phyloP scores from a whole-genome alignment of 495 filamentous ascomycete genomes.

The Lineolata rhizophorae region DNA sequence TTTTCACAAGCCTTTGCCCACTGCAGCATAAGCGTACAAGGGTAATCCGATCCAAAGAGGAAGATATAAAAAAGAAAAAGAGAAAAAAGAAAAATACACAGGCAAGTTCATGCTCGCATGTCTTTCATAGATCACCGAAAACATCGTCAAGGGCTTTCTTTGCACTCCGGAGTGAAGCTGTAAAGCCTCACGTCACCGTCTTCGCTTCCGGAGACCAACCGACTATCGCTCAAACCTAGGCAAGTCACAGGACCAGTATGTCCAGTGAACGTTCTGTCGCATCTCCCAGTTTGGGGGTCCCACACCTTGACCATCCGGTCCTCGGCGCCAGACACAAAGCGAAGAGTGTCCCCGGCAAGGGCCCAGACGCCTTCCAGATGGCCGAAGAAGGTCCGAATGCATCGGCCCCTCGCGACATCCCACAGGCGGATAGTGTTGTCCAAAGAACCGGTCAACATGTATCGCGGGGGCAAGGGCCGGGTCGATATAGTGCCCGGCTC shows the following conservation, averaged over 20 bases:
- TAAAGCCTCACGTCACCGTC: conserved; percentile 81
- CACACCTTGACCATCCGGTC: conserved; percentile 94
- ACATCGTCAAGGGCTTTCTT: too few relatives aligned
- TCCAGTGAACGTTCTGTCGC: conserved; percentile 75
- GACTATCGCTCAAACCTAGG: conserved; percentile 68
- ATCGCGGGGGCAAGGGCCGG: conserved; percentile 54
- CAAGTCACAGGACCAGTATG: conserved; percentile 83
- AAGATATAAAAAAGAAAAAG: too few relatives aligned
- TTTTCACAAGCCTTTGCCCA: too few relatives aligned
- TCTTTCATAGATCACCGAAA: too few relatives aligned
- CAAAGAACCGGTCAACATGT: conserved; percentile 79
- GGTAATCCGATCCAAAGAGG: too few relatives aligned
- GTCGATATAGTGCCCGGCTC: conserved; percentile 25
- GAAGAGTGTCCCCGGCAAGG: conserved; percentile 72
- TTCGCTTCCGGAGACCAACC: conserved; percentile 76
- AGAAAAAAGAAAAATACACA: too few relatives aligned
- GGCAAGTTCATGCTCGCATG: too few relatives aligned
- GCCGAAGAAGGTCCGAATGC: conserved; percentile 81
- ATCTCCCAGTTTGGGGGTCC: conserved; percentile 79
- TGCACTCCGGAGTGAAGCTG: too few relatives aligned
- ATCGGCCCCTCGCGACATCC: conserved; percentile 65
- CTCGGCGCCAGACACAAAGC: conserved; percentile 72
- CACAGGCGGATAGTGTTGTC: conserved; percentile 85
- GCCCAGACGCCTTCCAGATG: conserved; percentile 95
- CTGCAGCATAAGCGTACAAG: too few relatives aligned